These are phyloP conservation scores for Myxozyma kluyveri DNA, from an alignment of 805 yeast species.

Conservation along the genomic window DNA sequence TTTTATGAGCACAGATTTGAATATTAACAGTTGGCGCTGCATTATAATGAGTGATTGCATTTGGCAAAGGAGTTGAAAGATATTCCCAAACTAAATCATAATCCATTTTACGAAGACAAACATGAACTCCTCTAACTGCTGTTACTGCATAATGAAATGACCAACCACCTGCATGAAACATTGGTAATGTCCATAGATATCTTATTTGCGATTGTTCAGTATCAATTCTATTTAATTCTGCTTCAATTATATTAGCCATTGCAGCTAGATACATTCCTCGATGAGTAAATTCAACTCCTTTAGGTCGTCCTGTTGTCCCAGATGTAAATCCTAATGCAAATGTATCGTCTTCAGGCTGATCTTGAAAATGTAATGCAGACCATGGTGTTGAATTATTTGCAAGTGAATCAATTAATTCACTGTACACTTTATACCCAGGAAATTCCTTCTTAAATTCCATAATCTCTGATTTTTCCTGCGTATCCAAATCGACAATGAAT, in stretches of 20 bases:
- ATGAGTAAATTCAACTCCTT: slow-evolving; percentile 42
- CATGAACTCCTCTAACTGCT: slow-evolving; percentile 40
- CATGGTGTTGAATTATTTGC: slow-evolving; percentile 8
- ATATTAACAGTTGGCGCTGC: slow-evolving; percentile 43
- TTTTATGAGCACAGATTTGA: slow-evolving; percentile 36
- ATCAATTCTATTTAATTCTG: slow-evolving; percentile 36
- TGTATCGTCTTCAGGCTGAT: slow-evolving; percentile 24
- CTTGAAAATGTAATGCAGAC: slow-evolving; percentile 24
- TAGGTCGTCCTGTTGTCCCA: slow-evolving; percentile 42
- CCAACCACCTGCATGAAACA: slow-evolving; percentile 43
- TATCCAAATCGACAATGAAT: slow-evolving; percentile 28
- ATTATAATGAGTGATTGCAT: slow-evolving; percentile 37
- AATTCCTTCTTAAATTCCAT: slow-evolving; percentile 1
- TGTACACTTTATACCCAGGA: slow-evolving; percentile 3
- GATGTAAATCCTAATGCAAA: slow-evolving; percentile 36
- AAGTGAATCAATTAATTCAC: slow-evolving; percentile 14
- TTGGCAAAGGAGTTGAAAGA: slow-evolving; percentile 31
- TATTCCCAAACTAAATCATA: slow-evolving; percentile 38
- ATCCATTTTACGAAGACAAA: slow-evolving; percentile 38
- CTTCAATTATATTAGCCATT: slow-evolving; percentile 36
- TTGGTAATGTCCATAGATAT: slow-evolving; percentile 42
- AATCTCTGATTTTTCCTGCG: slow-evolving; percentile 15
- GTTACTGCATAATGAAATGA: slow-evolving; percentile 41
- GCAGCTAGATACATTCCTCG: slow-evolving; percentile 39
- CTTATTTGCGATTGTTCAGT: slow-evolving; percentile 36